Conservation (phyloP, 495 filamentous ascomycete species). For the Xylaria intraflava region DNA sequence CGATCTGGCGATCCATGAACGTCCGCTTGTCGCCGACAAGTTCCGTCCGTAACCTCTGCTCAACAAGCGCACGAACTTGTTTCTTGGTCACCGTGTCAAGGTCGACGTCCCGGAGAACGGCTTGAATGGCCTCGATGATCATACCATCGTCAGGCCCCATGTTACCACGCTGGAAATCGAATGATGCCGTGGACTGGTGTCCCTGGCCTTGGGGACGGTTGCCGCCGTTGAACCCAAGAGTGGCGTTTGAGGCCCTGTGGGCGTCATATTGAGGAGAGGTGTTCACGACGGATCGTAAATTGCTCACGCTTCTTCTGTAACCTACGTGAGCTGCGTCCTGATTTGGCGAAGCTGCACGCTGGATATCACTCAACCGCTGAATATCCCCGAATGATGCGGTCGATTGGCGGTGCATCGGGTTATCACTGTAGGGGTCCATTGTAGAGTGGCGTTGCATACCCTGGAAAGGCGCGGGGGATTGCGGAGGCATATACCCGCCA, state of each 20-base stretch:
- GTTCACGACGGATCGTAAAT: constrained; percentile 31
- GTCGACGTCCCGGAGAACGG: constrained; percentile 82
- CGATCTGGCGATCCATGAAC: constrained; percentile 87
- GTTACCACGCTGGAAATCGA: constrained; percentile 67
- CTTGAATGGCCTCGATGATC: constrained; percentile 78
- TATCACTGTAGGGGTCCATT: constrained; percentile 33
- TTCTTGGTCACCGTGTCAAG: constrained; percentile 97
- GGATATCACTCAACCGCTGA: constrained; percentile 38
- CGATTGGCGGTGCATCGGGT: constrained; percentile 41
- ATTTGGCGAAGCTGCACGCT: constrained; percentile 41
- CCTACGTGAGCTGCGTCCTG: constrained; percentile 38
- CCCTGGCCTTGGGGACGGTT: constrained; percentile 36
- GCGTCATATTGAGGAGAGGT: constrained; percentile 24
- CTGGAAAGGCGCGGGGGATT: constrained; percentile 65
- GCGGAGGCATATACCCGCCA: constrained; percentile 69
- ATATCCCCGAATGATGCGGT: constrained; percentile 45
- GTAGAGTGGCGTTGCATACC: constrained; percentile 39
- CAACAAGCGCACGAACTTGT: constrained; percentile 84
- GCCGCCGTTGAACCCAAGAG: constrained; percentile 35
- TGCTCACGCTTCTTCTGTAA: constrained; percentile 27
- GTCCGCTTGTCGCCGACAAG: constrained; percentile 71
- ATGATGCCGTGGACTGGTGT: constrained; percentile 57
- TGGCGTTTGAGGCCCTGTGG: constrained; percentile 29
- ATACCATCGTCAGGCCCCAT: constrained; percentile 64
- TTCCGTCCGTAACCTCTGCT: constrained; percentile 85